These are phyloP conservation scores for Botrytis fabae DNA, from an alignment of 2,329 filamentous ascomycete genomes.

Conservation along the genomic window DNA sequence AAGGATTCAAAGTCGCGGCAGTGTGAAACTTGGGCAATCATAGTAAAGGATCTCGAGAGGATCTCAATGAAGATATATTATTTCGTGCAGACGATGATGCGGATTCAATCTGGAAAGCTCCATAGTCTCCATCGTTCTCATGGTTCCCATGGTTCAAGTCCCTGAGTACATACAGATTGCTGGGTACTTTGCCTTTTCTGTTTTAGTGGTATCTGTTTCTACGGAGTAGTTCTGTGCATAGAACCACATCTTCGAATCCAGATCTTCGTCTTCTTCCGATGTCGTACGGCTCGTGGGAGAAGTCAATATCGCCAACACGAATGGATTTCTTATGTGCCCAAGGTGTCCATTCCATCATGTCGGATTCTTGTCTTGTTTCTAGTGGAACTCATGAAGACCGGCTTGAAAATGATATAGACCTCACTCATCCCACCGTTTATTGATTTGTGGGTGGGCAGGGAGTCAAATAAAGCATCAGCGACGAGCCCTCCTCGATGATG, in stretches of 20 bases:
- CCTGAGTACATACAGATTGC: neutral
- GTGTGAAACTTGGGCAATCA: neutral
- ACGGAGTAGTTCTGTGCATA: neutral
- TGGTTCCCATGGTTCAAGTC: neutral
- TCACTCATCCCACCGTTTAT: neutral
- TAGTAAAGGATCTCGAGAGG: neutral
- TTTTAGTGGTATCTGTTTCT: neutral
- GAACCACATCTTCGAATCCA: neutral
- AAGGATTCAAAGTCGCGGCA: neutral
- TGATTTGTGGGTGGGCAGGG: neutral
- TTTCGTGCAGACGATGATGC: neutral
- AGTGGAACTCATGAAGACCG: neutral
- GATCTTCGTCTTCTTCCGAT: neutral
- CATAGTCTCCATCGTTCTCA: neutral
- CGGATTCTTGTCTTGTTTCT: neutral
- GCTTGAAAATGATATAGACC: neutral
- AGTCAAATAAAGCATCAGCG: neutral
- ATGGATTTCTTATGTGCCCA: neutral
- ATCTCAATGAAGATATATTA: conserved; percentile 1
- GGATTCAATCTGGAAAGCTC: neutral
- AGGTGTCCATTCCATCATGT: neutral
- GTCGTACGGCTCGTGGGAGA: neutral
- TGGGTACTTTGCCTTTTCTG: neutral
- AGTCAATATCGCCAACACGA: neutral
- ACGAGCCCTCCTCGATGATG: neutral